Percentiles rank a stretch among this genome's conserved stretches.
Evolutionary conservation across 164 flowering plant species (phyloP).

Genomic region (Stephania cephalantha): DNA sequence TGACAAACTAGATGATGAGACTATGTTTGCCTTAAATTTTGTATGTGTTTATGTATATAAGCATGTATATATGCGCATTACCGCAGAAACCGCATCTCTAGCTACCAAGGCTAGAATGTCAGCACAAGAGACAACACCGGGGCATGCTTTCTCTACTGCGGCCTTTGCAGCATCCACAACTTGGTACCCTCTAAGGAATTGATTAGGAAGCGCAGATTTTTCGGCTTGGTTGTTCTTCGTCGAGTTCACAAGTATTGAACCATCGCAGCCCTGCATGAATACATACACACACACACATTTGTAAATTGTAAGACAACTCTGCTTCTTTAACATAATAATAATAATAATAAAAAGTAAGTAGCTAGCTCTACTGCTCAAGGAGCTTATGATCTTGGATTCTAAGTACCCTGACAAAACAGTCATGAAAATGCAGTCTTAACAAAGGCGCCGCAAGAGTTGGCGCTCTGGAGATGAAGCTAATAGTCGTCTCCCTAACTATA

Average conservation of each 20-base stretch:
- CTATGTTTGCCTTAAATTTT: not conserved
- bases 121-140: constrained; percentile 54
- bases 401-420: constrained; percentile 50
- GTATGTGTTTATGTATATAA: not conserved
- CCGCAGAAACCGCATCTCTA: constrained; percentile 38
- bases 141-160: constrained; percentile 42
- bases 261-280: constrained; percentile 60
- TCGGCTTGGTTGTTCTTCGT: constrained; percentile 34
- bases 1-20: not conserved
- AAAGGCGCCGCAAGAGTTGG: constrained; percentile 38
- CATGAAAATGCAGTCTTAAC: constrained; percentile 57
- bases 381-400: not conserved
- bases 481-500: constrained; percentile 16
- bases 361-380: not conserved
- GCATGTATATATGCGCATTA: constrained; percentile 4
- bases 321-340: not conserved
- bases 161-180: constrained; percentile 44
- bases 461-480: constrained; percentile 15
- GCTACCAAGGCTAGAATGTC: constrained; percentile 50
- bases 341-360: not conserved
- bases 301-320: not conserved
- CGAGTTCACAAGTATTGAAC: constrained; percentile 50
- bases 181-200: constrained; percentile 39
- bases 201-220: constrained; percentile 40
- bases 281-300: not conserved